Evolutionary conservation across 768 basidiomycete species (phyloP).

Genomic region (Strobilomyces echinocephalus): DNA sequence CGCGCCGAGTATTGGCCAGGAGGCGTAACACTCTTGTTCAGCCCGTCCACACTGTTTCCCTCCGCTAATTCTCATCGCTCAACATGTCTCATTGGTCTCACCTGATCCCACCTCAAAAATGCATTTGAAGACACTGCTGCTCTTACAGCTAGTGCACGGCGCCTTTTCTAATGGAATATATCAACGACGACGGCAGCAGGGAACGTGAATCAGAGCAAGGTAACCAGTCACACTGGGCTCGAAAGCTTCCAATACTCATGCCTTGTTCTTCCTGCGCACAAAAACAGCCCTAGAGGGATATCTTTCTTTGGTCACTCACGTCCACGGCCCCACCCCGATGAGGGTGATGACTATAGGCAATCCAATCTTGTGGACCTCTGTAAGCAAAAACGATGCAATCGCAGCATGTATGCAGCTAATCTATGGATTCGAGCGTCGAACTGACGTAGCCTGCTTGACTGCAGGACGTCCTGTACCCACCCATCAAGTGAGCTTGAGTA

Average conservation of each 20-base stretch:
- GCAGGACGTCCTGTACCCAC: background rate
- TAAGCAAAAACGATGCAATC: slow-evolving; percentile 7
- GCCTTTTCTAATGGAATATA: background rate
- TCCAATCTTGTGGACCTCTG: slow-evolving; percentile 1
- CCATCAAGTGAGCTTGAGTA: slow-evolving; percentile 9
- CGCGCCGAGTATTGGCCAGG: slow-evolving; percentile 28
- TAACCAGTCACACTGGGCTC: slow-evolving; percentile 13
- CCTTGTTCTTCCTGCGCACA: background rate
- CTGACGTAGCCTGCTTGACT: background rate
- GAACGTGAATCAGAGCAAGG: slow-evolving; percentile 25
- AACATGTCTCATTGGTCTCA: slow-evolving; percentile 8
- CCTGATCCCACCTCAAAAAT: slow-evolving; percentile 11
- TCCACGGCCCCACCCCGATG: slow-evolving; percentile 13
- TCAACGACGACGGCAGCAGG: background rate
- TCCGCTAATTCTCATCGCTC: slow-evolving; percentile 28
- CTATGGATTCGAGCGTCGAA: background rate
- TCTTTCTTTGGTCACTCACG: background rate
- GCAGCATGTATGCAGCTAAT: slow-evolving; percentile 15
- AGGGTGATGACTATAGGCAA: slow-evolving; percentile 14
- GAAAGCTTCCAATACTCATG: slow-evolving; percentile 9
- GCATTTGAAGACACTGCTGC: background rate
- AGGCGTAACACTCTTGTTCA: slow-evolving; percentile 32
- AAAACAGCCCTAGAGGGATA: background rate
- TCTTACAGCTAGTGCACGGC: background rate
- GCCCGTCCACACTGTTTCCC: slow-evolving; percentile 29